These are phyloP conservation scores for Globisporangium megalacanthum DNA, from an alignment of 352 stramenopile species.

Conservation along the genomic window DNA sequence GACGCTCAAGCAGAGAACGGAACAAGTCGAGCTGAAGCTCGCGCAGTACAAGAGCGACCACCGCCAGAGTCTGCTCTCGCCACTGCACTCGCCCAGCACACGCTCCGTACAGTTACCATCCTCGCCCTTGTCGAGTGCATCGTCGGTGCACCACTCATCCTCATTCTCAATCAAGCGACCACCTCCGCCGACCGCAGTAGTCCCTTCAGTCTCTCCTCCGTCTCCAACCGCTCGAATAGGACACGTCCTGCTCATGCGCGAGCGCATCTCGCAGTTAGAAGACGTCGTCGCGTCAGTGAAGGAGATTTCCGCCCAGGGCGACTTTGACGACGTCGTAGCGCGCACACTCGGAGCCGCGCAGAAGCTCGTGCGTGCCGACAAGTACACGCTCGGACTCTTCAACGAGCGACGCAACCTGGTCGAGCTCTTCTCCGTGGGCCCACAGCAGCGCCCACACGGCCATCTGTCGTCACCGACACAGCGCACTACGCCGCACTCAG, in stretches of 20 bases:
- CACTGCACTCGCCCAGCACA: slow-evolving; percentile 6
- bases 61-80: slow-evolving; percentile 26
- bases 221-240: slow-evolving; percentile 3
- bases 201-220: not conserved
- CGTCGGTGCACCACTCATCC: not conserved
- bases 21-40: slow-evolving; percentile 39
- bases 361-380: slow-evolving; percentile 55
- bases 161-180: not conserved
- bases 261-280: slow-evolving; percentile 51
- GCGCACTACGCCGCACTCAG: slow-evolving; percentile 9
- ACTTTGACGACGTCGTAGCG: slow-evolving; percentile 51
- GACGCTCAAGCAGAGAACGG: slow-evolving; percentile 30
- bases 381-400: slow-evolving; percentile 55
- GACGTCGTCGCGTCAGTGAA: slow-evolving; percentile 50
- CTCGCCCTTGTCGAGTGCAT: slow-evolving; percentile 12
- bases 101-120: not conserved
- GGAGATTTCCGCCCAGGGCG: slow-evolving; percentile 52
- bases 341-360: slow-evolving; percentile 40
- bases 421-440: slow-evolving; percentile 39
- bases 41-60: slow-evolving; percentile 43
- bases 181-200: not conserved
- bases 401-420: slow-evolving; percentile 57
- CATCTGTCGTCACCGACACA: not conserved
- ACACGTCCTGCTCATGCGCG: slow-evolving; percentile 26
- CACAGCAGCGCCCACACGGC: not conserved